Evolutionary conservation across 1,284 basidiomycete species (phyloP), one percentile per base, ranked within the genome.

Genomic region (Cutaneotrichosporon dermatis): DNA sequence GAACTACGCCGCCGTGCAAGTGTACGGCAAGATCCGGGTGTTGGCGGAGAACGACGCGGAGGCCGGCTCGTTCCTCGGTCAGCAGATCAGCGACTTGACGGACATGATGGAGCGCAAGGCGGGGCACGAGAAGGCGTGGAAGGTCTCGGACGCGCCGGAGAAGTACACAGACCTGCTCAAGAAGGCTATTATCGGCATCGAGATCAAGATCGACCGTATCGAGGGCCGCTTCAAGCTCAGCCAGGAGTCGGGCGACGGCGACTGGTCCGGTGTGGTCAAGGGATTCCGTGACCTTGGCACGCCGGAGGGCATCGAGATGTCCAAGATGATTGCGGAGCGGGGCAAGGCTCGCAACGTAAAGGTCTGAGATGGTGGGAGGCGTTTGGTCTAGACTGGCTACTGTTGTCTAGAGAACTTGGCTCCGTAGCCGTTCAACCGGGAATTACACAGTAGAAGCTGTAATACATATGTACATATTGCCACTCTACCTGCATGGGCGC

Each of bases 211-310:
- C 13, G 69, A 58, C 4, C 64, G 70, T 46, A 68, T 80, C 3
- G 79, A 79, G 52, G 77, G 78, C 7, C 71, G 77, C 54, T 76
- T 73, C 66, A 80, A 81, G 65, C 71, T 80, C 64, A 70, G 67
- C 33, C 77, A 79, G 65, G 79, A 81, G 58, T n/a, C n/a, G n/a
- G n/a, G n/a, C 1, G 65, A 68, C 34, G 75, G 66, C 1, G 79
- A 81, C 66, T 69, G 76, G 61, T 7, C 58, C 13, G 79, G 79
- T 2, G 77, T 80, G 1, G 68, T 79, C 0, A 58, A 73, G 1
- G 79, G 79, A 0, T 76, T 80, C 60, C 61, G 54, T 33, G 55
- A 41, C 1, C 45, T 74, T 6, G 71, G 69, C 0, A 73, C 69
- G 0, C 61, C 63, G 12, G 61, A 69, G 49, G 75, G 72, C 16